Evolutionary conservation across 441 rosid genomes (phyloP), one percentile per base, ranked within the genome.

Genomic region (Bruguiera hainesii): DNA sequence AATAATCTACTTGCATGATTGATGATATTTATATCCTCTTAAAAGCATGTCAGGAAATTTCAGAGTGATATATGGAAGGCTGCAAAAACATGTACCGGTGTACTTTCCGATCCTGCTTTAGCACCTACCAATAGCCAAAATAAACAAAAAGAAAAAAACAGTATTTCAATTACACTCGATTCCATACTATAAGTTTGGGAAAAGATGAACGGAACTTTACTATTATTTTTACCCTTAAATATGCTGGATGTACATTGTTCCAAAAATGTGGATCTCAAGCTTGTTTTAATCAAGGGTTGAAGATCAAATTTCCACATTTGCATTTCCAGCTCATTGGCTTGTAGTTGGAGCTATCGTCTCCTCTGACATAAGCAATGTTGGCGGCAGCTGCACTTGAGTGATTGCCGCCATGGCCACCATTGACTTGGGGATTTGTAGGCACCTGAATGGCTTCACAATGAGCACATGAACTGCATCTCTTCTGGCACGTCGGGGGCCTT

Each of bases 271-370:
- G 23, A 55, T 23, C 11, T 23, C 10, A 23, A 23, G 16, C 28
- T 23, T 55, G 6, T 55, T 26, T 20, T 29, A 7, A 25, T 71
- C 62, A 71, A 57, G 80, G 80, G n/a, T 76, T 76, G 60, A 76
- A 76, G 56, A 72, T 76, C 37, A 72, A 68, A 51, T 72, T 50
- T 3, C 80, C 80, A 60, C 80, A 76, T 50, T 76, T 76, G 80
- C 80, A 76, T 50, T 76, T 76, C 80, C 80, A 76, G 56, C 76
- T 72, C 80, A 76, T 76, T 4, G 80, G 80, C 64, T 76, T 76
- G 65, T 76, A 76, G 39, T 76, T 76, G 64, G 80, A 63, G 52
- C 50, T 49, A 30, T 56, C 73, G 65, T 72, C 80, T 25, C 79
- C 76, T 68, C 76, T 76, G 16, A 73, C 73, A 65, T 76, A 72